These are phyloP conservation scores for Lipomyces anomalus DNA, from an alignment of 805 yeast species.

Conservation along the genomic window DNA sequence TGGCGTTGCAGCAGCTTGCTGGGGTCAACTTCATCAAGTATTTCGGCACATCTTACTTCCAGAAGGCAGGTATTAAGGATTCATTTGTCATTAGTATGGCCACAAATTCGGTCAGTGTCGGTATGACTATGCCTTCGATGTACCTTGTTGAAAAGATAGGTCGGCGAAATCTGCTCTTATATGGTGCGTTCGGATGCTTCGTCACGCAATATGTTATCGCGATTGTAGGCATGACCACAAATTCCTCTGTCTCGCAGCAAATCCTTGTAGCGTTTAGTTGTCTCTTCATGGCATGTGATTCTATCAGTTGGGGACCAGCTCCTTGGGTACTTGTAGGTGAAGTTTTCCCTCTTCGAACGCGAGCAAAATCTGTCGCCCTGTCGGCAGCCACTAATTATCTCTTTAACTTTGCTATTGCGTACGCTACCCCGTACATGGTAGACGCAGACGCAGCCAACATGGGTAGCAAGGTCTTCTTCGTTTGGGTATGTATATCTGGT, in stretches of 20 bases:
- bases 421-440: conserved; percentile 17
- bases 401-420: conserved; percentile 33
- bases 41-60: conserved; percentile 80
- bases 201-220: conserved; percentile 63
- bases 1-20: conserved; percentile 83
- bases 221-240: conserved; percentile 44
- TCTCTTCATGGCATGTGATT: conserved; percentile 67
- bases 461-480: conserved; percentile 17
- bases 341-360: conserved; percentile 15
- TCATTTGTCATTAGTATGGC: conserved; percentile 70
- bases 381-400: conserved; percentile 14
- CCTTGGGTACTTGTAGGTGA: conserved; percentile 19
- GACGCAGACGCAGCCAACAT: conserved; percentile 36
- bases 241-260: conserved; percentile 30
- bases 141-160: conserved; percentile 73
- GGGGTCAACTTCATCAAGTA: conserved; percentile 89
- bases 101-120: conserved; percentile 76
- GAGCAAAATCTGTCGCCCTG: conserved; percentile 18
- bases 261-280: conserved; percentile 50
- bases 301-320: conserved; percentile 74
- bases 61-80: conserved; percentile 53
- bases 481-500: conserved; percentile 10
- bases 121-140: conserved; percentile 77
- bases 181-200: conserved; percentile 75
- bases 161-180: conserved; percentile 59